Evolutionary conservation across 2,329 filamentous ascomycete species (phyloP).

Genomic region (Aspergillus piperis): DNA sequence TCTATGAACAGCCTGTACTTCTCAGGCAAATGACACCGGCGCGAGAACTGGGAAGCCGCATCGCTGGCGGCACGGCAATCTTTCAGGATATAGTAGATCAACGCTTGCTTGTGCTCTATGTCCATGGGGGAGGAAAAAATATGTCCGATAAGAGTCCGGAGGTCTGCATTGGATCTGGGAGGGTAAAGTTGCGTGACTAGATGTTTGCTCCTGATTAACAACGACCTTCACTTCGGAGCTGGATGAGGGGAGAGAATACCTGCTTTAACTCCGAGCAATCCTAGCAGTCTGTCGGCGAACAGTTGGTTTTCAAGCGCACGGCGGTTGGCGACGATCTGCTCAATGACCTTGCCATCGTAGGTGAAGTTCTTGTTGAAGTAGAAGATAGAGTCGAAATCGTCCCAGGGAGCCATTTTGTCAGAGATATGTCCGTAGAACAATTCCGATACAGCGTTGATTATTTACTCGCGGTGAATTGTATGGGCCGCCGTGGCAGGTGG

Average conservation of each 20-base stretch:
- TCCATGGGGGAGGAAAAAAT: slow-evolving; percentile 67
- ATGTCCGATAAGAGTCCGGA: slow-evolving; percentile 69
- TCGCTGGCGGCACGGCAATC: slow-evolving; percentile 63
- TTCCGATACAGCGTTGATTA: not conserved
- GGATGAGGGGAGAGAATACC: slow-evolving; percentile 50
- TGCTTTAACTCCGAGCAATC: slow-evolving; percentile 67
- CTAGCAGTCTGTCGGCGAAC: slow-evolving; percentile 78
- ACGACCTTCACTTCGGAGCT: not conserved
- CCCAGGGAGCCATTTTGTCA: slow-evolving; percentile 50
- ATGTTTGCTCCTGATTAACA: slow-evolving; percentile 14
- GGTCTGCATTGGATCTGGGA: slow-evolving; percentile 66
- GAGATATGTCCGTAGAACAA: slow-evolving; percentile 17
- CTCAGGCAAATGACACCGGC: slow-evolving; percentile 65
- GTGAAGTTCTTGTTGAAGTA: slow-evolving; percentile 59
- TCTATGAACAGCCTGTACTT: slow-evolving; percentile 81
- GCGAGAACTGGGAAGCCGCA: slow-evolving; percentile 61
- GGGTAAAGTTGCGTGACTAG: slow-evolving; percentile 68
- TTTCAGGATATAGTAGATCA: slow-evolving; percentile 81
- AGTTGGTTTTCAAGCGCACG: slow-evolving; percentile 68
- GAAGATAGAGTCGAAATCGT: slow-evolving; percentile 70
- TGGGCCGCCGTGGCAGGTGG: slow-evolving; percentile 9
- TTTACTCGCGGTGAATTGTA: not conserved
- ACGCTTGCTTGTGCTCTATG: slow-evolving; percentile 75
- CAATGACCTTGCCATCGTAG: slow-evolving; percentile 62
- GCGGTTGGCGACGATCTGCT: slow-evolving; percentile 67